Percentiles rank a stretch among this genome's conserved stretches.
phyloP scores from a whole-genome alignment of 1,284 basidiomycete genomes.

The Serendipita sp. region DNA sequence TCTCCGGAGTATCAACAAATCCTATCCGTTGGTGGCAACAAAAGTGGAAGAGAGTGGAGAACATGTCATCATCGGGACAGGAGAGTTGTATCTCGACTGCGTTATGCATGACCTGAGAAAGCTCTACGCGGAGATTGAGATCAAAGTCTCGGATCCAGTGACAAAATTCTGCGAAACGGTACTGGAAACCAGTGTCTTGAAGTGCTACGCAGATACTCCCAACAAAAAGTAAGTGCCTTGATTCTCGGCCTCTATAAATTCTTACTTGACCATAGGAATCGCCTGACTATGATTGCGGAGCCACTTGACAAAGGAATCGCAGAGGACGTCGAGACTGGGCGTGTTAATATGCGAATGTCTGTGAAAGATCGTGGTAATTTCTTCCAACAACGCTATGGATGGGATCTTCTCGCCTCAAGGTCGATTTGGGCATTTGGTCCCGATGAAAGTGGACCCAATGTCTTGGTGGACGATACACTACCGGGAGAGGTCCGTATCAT shows the following conservation, averaged over 20 bases:
- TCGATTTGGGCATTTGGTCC: slow-evolving; percentile 99
- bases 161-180: slow-evolving; percentile 99
- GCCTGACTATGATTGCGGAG: slow-evolving; percentile 95
- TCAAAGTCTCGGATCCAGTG: slow-evolving; percentile 98
- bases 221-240: slow-evolving; percentile 74
- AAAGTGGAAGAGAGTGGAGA: slow-evolving; percentile 99
- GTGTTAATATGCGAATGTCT: slow-evolving; percentile 85
- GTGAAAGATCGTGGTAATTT: slow-evolving; percentile 86
- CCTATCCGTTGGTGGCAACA: slow-evolving; percentile 85
- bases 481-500: slow-evolving; percentile 62
- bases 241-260: slow-evolving; percentile 7
- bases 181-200: slow-evolving; percentile 91
- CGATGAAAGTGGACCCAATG: slow-evolving; percentile 86
- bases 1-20: slow-evolving; percentile 92
- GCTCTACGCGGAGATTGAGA: slow-evolving; percentile 95
- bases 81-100: slow-evolving; percentile 93
- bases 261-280: slow-evolving; percentile 50
- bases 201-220: slow-evolving; percentile 97
- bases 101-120: slow-evolving; percentile 91
- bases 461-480: slow-evolving; percentile 89
- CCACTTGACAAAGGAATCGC: slow-evolving; percentile 87
- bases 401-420: slow-evolving; percentile 92
- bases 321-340: slow-evolving; percentile 84
- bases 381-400: slow-evolving; percentile 93
- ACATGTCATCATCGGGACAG: slow-evolving; percentile 92